Conservation (phyloP, 1,139 yeast genomes). For the Saccharomyces pastorianus region DNA sequence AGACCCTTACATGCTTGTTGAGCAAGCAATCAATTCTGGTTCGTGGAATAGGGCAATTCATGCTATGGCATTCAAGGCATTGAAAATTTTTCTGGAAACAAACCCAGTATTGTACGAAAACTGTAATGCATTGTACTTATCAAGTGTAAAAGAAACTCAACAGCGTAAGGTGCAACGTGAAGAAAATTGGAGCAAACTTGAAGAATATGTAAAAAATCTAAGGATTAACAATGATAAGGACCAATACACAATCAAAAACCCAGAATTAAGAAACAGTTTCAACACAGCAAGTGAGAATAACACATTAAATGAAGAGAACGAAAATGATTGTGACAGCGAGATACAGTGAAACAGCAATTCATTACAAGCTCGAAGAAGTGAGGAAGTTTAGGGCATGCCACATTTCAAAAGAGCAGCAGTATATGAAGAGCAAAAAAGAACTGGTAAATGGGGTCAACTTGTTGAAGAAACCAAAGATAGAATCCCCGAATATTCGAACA, state of each 20-base stretch:
- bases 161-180: slow-evolving; percentile 41
- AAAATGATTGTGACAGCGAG: not conserved
- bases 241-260: not conserved
- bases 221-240: slow-evolving; percentile 22
- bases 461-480: not conserved
- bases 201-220: slow-evolving; percentile 45
- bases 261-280: not conserved
- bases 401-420: not conserved
- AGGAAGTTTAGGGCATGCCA: not conserved
- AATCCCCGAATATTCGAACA: not conserved
- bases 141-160: slow-evolving; percentile 30
- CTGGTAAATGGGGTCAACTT: not conserved
- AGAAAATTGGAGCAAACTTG: slow-evolving; percentile 70
- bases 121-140: slow-evolving; percentile 75
- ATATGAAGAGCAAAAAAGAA: not conserved
- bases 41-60: slow-evolving; percentile 91
- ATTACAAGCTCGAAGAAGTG: not conserved
- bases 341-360: not conserved
- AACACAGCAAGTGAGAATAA: slow-evolving; percentile 18
- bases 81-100: slow-evolving; percentile 88
- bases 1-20: slow-evolving; percentile 33
- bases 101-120: slow-evolving; percentile 88
- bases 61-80: slow-evolving; percentile 80
- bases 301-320: slow-evolving; percentile 7
- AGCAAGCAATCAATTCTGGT: slow-evolving; percentile 33